Percentiles rank a stretch among this genome's conserved stretches.
Conservation (phyloP, 805 yeast species). For the Lipomyces sp. region DNA sequence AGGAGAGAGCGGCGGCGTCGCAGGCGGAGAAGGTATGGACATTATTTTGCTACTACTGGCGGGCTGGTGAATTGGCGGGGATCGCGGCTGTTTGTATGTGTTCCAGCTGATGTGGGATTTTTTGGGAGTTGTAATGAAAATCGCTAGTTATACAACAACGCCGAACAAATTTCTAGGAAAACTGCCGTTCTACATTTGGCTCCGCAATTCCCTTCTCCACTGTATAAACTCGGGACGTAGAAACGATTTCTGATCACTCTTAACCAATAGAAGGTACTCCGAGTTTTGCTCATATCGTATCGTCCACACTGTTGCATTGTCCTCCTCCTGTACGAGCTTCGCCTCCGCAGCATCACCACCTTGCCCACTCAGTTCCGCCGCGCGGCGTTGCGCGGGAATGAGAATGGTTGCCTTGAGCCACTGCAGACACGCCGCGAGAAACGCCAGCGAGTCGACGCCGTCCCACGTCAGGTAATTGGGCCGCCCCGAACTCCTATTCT, state of each 20-base stretch:
- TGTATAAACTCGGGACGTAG: constrained; percentile 23
- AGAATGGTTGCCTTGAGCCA: constrained; percentile 60
- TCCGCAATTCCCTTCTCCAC: constrained; percentile 20
- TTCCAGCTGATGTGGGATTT: too few relatives aligned
- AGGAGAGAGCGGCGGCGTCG: too few relatives aligned
- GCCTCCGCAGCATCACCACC: background rate
- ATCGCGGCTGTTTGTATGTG: too few relatives aligned
- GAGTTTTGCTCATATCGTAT: constrained; percentile 43
- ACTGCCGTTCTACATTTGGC: background rate
- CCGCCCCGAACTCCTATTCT: constrained; percentile 50
- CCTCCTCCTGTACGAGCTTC: constrained; percentile 31
- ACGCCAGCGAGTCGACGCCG: constrained; percentile 75
- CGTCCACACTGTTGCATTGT: constrained; percentile 51
- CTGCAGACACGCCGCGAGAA: constrained; percentile 79
- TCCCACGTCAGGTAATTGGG: constrained; percentile 44
- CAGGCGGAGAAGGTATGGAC: too few relatives aligned
- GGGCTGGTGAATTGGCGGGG: too few relatives aligned
- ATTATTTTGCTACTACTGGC: too few relatives aligned
- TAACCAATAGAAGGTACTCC: constrained; percentile 16
- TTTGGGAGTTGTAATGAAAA: too few relatives aligned
- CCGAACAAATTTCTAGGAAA: too few relatives aligned
- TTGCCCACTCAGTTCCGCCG: too few relatives aligned
- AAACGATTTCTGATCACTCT: constrained; percentile 14
- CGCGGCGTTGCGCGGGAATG: background rate
- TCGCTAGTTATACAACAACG: too few relatives aligned